Percentiles rank a stretch among this genome's conserved stretches.
phyloP scores from a whole-genome alignment of 352 stramenopile species.

The Phytophthora quininea region DNA sequence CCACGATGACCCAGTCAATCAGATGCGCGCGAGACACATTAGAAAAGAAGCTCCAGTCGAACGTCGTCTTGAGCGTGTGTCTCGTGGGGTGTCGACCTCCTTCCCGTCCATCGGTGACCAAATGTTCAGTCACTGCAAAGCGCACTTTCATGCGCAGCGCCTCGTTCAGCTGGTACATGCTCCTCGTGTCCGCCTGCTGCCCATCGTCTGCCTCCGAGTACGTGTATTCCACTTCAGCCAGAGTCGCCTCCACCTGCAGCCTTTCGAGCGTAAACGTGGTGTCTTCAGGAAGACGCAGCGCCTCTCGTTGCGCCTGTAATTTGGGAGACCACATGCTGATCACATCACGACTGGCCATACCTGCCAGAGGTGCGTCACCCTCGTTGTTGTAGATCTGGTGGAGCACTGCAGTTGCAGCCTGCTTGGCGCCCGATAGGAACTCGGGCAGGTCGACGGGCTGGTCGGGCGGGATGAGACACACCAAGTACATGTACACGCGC shows the following conservation, averaged over 20 bases:
- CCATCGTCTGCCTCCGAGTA: conserved; percentile 26
- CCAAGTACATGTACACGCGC: conserved; percentile 53
- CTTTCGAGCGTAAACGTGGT: conserved; percentile 34
- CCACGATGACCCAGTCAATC: conserved; percentile 47
- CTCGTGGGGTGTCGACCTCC: conserved; percentile 16
- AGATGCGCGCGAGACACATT: conserved; percentile 42
- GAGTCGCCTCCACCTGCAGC: conserved; percentile 33
- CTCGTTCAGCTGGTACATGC: conserved; percentile 51
- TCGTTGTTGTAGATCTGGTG: conserved; percentile 27
- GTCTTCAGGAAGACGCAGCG: conserved; percentile 19
- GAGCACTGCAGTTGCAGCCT: conserved; percentile 36
- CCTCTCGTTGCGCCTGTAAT: conserved; percentile 19
- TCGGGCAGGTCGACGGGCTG: conserved; percentile 47
- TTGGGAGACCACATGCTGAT: conserved; percentile 34
- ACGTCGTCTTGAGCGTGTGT: conserved; percentile 36
- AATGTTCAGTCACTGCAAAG: conserved; percentile 40
- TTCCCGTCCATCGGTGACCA: conserved; percentile 19
- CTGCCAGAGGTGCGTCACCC: background rate
- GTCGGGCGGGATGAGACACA: conserved; percentile 47
- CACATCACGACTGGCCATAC: conserved; percentile 29
- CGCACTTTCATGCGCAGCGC: conserved; percentile 43
- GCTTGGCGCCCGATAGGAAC: conserved; percentile 42
- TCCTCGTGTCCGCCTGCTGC: conserved; percentile 35
- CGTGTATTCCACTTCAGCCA: conserved; percentile 44
- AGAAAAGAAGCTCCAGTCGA: conserved; percentile 54